Evolutionary conservation across 1,139 yeast species (phyloP), one percentile per base, ranked within the genome.

Genomic region (Pichia norvegensis): DNA sequence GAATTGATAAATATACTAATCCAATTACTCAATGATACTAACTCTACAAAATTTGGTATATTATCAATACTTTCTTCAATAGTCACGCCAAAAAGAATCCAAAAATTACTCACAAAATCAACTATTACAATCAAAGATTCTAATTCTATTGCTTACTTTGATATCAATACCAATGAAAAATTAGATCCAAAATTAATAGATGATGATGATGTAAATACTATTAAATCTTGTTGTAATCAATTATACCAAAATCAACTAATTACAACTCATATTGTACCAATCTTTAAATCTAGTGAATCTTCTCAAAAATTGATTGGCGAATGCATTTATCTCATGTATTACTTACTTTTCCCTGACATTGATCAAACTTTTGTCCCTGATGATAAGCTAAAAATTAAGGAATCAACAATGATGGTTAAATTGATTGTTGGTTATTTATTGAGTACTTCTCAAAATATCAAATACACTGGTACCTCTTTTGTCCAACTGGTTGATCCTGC

Each of bases 51-150:
- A 8, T 74, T 68, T 54, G 78, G 78, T 1, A 51, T 70, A 3
- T 49, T 73, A 4, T 57, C 67, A 6, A 65, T 69, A 0, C 39
- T 74, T 2, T 52, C 69, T 5, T 74, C 71, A 47, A 45, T 73
- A n/a, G 59, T 72, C 36, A 59, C 63, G 8, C 54, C 67, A 25
- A 63, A 62, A 42, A 66, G 65, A 35, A 38, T 47, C 3, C 35
- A 48, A 7, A 44, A 55, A 10, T 45, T 53, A 19, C 55, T 55
- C 22, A 57, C 57, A 42, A 44, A 53, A 41, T 65, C 74, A 0
- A 54, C 68, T 20, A 60, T 63, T 17, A 61, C 62, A 41, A 56
- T 74, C 41, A 70, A 68, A 45, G 63, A 60, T 39, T 64, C 69
- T 43, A 64, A 74, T 6, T 57, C 59, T 19, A 42, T 57, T 20